Evolutionary conservation across 768 basidiomycete species (phyloP), one percentile per base, ranked within the genome.

Genomic region (Tricholoma sp.): DNA sequence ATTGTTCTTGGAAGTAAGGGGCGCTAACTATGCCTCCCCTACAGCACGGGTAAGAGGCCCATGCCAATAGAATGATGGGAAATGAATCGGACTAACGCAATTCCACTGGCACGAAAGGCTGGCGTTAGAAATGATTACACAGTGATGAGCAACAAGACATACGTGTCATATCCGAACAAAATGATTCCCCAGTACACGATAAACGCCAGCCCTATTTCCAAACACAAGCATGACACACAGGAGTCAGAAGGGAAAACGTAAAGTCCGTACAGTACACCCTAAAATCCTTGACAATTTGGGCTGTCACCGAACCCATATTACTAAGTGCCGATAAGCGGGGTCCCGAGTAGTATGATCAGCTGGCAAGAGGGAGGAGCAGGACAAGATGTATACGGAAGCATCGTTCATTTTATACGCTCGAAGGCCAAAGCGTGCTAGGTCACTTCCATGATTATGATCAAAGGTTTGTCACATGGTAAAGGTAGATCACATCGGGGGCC

Each of bases 141-240:
- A 8, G 2, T 4, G 2, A 24, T 5, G 35, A 35, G 47, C 22
- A 29, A 55, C 35, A 39, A 8, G 3, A 16, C 66, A 55, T 39
- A 67, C 64, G 64, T 67, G 56, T 67, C 66, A 52, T 67, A 67
- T 50, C 66, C 66, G 45, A 65, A 67, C 2, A 67, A 56, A 12
- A 64, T 59, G 4, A 65, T 67, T 3, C 66, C 66, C 64, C 66
- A 67, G 31, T 65, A 67, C 21, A 61, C 66, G 43, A 67, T 56
- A 31, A 65, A 67, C 14, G 66, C 66, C 27, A 67, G 58, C 64
- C 66, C 66, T 67, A 12, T n/a, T n/a, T 3, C 14, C 11, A 49
- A 32, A 59, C 3, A 2, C 9, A 45, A 1, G 11, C 29, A 8
- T 31, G 8, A 7, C 52, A 21, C 5, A 19, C 16, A 18, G 24